Base-by-base conservation (phyloP, 805 yeast species). In the Saturnispora saitoi region DNA sequence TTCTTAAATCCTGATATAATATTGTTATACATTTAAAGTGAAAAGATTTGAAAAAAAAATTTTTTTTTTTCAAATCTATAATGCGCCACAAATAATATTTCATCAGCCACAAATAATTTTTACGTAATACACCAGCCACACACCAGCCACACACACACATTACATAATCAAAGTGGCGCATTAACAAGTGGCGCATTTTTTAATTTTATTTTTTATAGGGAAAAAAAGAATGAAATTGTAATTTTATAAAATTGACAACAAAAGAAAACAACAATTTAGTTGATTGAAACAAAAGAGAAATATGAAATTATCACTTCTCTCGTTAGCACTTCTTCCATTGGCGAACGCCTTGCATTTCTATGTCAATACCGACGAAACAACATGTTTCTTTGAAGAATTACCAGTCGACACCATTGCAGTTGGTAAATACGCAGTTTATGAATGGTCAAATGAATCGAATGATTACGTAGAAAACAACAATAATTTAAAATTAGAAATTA, bases 351-450 rank as follows among this genome's bases (percentile, higher is more conserved):
- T 90, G 51, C 95, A 93, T 65, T 81, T 88, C 64, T 90, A 88
- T 64, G 70, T 87, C 47, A 78, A 78, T 11, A 83, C 90, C 1
- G 89, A 83, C 30, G 84, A 84, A 55, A 75, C 80, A 40, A 79
- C 80, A 56, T 93, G 98, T 67, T 91, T 91, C 64, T 83, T 69
- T 59, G 93, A 90, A 61, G 95, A 85, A 52, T 71, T 91, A 51
- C 80, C 86, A 15, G 72, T 75, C 54, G 85, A 81, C 56, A 79
- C 95, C n/a, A 74, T 91, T 50, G 83, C 90, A 20, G 85, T 85
- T 49, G 95, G 91, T 48, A 74, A 75, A 59, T 79, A 86, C 56
- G 83, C 83, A 55, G 85, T 86, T 3, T 75, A 75, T 62, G 89
- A 84, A 57, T 72, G 67, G 51, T 73, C 76, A 56, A 72, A 73